phyloP scores from a whole-genome alignment of 2,329 filamentous ascomycete genomes.

The Aureobasidium lini region DNA sequence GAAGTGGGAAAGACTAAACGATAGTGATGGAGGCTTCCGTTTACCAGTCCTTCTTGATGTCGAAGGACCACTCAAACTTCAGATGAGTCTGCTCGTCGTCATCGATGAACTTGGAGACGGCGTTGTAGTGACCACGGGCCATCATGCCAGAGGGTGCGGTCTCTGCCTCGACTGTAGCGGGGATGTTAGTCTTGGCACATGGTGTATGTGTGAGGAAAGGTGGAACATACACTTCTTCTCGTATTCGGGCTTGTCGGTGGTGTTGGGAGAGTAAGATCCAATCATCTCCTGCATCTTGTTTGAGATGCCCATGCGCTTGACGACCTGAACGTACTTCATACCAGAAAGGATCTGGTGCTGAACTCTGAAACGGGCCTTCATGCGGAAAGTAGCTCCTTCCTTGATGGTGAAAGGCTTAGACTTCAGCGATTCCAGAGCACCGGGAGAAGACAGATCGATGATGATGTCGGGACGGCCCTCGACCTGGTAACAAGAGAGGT shows the following conservation, averaged over 20 bases:
- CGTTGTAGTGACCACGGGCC: constrained; percentile 82
- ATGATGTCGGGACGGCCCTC: constrained; percentile 76
- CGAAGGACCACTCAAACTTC: constrained; percentile 91
- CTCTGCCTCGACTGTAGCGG: constrained; percentile 69
- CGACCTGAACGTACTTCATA: constrained; percentile 89
- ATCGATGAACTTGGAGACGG: constrained; percentile 83
- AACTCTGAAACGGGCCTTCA: constrained; percentile 90
- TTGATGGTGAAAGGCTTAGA: constrained; percentile 95
- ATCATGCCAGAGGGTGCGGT: constrained; percentile 90
- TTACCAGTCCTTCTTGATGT: constrained; percentile 93
- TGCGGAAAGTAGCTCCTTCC: constrained; percentile 87
- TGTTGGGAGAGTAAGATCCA: constrained; percentile 90
- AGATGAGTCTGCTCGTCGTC: constrained; percentile 89
- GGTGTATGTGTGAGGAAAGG: neutral
- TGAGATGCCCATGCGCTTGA: constrained; percentile 80
- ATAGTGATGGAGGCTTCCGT: neutral
- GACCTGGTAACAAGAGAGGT: constrained; percentile 33
- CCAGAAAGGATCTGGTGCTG: constrained; percentile 95
- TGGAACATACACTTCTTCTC: constrained; percentile 76
- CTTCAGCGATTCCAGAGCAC: constrained; percentile 71
- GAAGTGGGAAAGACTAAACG: neutral
- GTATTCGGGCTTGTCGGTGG: constrained; percentile 75
- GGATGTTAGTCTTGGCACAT: neutral
- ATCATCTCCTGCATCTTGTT: constrained; percentile 98
- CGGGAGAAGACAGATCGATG: constrained; percentile 73